These are phyloP conservation scores for Beta vulgaris DNA, from an alignment of 148 eudicot genomes.

Conservation along the genomic window DNA sequence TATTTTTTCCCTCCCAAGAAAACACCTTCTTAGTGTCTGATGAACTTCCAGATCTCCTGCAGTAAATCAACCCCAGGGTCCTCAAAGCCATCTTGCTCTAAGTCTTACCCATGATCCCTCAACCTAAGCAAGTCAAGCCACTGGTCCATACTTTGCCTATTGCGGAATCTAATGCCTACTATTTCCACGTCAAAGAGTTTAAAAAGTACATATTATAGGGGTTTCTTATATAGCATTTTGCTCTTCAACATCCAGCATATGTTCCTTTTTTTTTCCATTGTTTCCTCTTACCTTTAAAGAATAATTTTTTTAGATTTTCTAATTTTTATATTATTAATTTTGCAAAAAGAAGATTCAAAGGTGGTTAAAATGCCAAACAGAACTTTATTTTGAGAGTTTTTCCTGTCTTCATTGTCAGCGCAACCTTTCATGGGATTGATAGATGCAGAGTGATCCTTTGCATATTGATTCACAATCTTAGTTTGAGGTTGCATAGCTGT, in stretches of 20 bases:
- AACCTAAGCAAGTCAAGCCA: neutral
- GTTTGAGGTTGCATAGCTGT: no score
- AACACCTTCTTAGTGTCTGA: no score
- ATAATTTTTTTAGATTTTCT: no score
- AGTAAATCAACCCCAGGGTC: neutral
- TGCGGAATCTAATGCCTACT: neutral
- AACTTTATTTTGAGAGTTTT: neutral
- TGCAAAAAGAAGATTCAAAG: neutral
- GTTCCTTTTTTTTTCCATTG: neutral
- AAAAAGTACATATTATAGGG: neutral
- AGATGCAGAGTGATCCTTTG: neutral
- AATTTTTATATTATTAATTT: no score
- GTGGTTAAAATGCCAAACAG: neutral
- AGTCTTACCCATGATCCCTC: neutral
- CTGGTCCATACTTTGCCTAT: neutral
- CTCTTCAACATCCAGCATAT: neutral
- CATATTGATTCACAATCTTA: no score
- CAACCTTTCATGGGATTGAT: neutral
- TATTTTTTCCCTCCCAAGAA: no score
- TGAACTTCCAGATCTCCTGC: no score
- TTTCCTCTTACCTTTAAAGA: neutral
- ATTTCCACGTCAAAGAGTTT: neutral
- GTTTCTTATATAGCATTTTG: neutral
- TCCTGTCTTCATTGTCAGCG: neutral
- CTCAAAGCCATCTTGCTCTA: neutral